Base-by-base conservation (phyloP, 352 stramenopile genomes). In the Phytophthora palmivora region DNA sequence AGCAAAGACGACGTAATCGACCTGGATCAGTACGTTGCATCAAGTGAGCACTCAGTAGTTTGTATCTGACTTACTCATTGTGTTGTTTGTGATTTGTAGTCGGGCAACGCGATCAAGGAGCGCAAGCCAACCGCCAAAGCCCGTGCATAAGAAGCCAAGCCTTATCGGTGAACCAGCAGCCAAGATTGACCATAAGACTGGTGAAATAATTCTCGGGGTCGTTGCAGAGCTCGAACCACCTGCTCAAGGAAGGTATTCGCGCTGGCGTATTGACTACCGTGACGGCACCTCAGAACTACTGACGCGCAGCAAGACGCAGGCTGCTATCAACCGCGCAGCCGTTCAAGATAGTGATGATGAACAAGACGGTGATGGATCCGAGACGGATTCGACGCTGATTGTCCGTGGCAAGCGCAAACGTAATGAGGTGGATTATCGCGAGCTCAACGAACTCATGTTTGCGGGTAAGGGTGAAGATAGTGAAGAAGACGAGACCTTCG, bases 391-490 rank as follows among this genome's bases (percentile, higher is more conserved):
- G 2, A 67, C 58, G 4, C 56, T 91, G 33, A 89, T 93, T 53
- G 28, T 93, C 4, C 66, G 72, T 18, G 81, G 85, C 43, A 96
- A 96, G 58, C 82, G 87, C 36, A 92, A 93, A 72, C 82, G 87
- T 15, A 89, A 71, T 14, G 68, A 76, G 2, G 87, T 96, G 12
- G 76, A 96, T 69, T 96, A 96, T 49, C 84, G 77, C n/a, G 63
- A 78, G 36, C 75, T 96, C 11, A 94, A 96, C 53, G 79, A 86
- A 46, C 44, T 87, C 24, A 78, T 96, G 63, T 96, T 94, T 63
- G 82, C 74, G 1, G 81, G 79, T 0, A 76, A 88, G 51, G 85
- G 90, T 30, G 79, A 78, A 24, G 65, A 74, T 43, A 78, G 80
- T 15, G 87, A 95, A 48, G 76, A 78, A 0, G 63, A 74, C 46